Base-by-base conservation (phyloP, 2,329 filamentous ascomycete species). In the Ceratocystis ficicola region DNA sequence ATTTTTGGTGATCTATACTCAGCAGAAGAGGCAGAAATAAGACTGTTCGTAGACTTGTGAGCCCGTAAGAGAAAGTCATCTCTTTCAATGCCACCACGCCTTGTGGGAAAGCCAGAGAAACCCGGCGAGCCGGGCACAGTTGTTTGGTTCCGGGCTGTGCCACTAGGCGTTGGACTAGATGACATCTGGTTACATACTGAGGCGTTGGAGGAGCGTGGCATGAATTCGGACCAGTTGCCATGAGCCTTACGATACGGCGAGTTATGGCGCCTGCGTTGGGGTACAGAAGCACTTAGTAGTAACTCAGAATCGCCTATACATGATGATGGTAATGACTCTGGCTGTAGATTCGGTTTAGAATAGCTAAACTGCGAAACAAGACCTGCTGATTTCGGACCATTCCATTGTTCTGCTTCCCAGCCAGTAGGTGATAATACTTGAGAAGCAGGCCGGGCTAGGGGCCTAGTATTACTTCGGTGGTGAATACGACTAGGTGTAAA, bases 371-470 rank as follows among this genome's bases (percentile, higher is more conserved):
- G 59, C 3, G 63, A 57, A 12, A 63, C 52, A 3, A 63, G 55
- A 12, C 41, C 41, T 3, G 48, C 44, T 30, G 66, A 65, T 3
- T 50, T 32, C 20, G 57, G 52, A 0, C 62, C 52, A n/a, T 48
- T 59, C 15, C 62, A 48, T 25, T 65, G 60, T 12, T 67, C 66
- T 6, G 44, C n/a, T 15, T 67, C 66, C 66, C 66, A 67, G 2
- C 17, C 48, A 10, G 63, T 32, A 8, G 52, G 63, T 28, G 41
- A 48, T 22, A 57, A n/a, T 2, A 44, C 52, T 36, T 67, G 48
- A 22, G 60, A 59, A 20, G 63, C 25, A 28, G 66, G 25, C 44
- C 66, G 60, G 50, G 66, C 12, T 46, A 67, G 22, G 3, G 62
- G 59, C 12, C 57, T n/a, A 36, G 48, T 64, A 12, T 66, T 63